Evolutionary conservation across 768 basidiomycete genomes (phyloP).

Genomic region (Kwoniella shandongensis): DNA sequence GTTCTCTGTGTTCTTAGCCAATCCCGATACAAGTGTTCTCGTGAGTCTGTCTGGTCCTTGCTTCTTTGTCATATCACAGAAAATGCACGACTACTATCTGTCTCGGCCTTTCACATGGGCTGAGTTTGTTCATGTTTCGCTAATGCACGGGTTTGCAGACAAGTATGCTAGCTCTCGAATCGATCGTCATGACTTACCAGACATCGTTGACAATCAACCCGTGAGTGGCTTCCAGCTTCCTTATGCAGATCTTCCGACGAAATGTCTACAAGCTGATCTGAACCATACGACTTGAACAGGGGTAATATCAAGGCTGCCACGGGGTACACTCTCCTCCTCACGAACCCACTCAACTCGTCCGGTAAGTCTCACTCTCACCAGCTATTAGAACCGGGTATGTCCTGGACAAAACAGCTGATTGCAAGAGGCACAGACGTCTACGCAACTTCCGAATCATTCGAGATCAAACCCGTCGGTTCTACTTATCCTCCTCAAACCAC

Average conservation of each 20-base stretch:
- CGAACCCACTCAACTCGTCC: constrained; percentile 48
- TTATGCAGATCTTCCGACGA: background rate
- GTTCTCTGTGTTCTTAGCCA: constrained; percentile 48
- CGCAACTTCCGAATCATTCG: constrained; percentile 49
- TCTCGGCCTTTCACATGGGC: no score
- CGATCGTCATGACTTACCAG: constrained; percentile 25
- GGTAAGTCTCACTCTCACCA: constrained; percentile 19
- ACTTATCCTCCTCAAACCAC: constrained; percentile 43
- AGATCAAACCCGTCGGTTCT: constrained; percentile 49
- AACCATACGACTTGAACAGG: constrained; percentile 1
- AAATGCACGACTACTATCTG: background rate
- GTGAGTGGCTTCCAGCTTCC: constrained; percentile 26
- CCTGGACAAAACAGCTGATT: no score
- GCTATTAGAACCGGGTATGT: background rate
- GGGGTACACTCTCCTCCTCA: constrained; percentile 45
- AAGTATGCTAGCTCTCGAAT: constrained; percentile 26
- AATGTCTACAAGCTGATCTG: background rate
- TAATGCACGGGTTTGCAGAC: no score
- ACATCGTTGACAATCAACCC: constrained; percentile 40
- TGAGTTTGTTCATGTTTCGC: no score
- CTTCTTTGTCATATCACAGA: constrained; percentile 20
- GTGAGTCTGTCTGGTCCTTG: constrained; percentile 31
- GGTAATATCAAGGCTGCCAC: constrained; percentile 29
- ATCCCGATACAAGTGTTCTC: constrained; percentile 32
- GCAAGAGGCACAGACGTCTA: constrained; percentile 46